Conservation (phyloP, 345 rosid species). For the Sonneratia alba region DNA sequence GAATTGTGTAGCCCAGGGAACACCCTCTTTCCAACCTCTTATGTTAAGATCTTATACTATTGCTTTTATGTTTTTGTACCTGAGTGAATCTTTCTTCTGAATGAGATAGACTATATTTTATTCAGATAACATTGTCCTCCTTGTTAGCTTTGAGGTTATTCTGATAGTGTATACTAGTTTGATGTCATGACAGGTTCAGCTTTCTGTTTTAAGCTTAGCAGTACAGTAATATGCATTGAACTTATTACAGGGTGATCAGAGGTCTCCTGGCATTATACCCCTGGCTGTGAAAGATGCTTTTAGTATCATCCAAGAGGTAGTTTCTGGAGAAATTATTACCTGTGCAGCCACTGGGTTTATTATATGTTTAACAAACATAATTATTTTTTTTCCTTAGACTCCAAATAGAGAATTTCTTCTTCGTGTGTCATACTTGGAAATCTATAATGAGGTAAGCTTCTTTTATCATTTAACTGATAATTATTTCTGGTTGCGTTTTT, state of each 20-base stretch:
- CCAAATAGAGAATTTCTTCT: slow-evolving; percentile 91
- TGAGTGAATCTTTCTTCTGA: neutral
- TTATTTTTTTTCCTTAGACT: slow-evolving; percentile 40
- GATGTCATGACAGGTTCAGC: slow-evolving; percentile 2
- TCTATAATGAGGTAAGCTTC: slow-evolving; percentile 83
- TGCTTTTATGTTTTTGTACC: neutral
- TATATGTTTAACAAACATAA: neutral
- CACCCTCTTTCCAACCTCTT: neutral
- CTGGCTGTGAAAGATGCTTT: slow-evolving; percentile 96
- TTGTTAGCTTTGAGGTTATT: neutral
- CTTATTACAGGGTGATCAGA: slow-evolving; percentile 92
- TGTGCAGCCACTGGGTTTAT: slow-evolving; percentile 1
- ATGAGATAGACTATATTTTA: neutral
- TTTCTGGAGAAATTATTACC: slow-evolving; percentile 12
- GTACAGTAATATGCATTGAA: neutral
- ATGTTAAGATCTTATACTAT: neutral
- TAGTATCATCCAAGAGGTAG: slow-evolving; percentile 96
- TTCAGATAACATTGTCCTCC: neutral
- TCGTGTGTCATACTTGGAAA: slow-evolving; percentile 94
- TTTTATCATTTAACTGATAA: slow-evolving; percentile 10
- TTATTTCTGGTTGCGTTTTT: slow-evolving; percentile 2
- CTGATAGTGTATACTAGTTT: neutral
- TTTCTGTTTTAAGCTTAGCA: slow-evolving; percentile 5
- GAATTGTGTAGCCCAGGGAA: neutral
- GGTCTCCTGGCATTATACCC: slow-evolving; percentile 98